Evolutionary conservation across 148 eudicot species (phyloP).

Genomic region (Salicornia ramosissima): DNA sequence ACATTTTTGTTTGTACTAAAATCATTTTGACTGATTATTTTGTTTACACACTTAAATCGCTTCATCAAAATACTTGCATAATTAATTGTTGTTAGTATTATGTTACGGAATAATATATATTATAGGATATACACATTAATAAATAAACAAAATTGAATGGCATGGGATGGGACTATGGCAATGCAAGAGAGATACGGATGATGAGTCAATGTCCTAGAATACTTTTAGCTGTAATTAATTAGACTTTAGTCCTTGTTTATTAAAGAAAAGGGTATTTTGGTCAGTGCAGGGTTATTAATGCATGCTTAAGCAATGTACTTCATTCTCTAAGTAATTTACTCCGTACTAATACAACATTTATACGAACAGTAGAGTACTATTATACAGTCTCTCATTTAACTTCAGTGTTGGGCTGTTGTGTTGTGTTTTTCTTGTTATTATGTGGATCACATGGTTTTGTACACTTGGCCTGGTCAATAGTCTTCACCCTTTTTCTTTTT

Average conservation of each 20-base stretch:
- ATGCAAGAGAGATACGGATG: constrained; percentile 10
- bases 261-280: constrained; percentile 27
- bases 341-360: too few species aligned
- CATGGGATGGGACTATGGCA: neutral
- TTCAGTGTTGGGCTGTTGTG: too few species aligned
- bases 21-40: too few species aligned
- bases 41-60: too few species aligned
- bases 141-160: neutral
- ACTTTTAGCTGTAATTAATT: neutral
- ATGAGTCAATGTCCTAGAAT: constrained; percentile 19
- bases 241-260: neutral
- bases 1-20: too few species aligned
- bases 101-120: neutral
- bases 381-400: too few species aligned
- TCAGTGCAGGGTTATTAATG: constrained; percentile 1
- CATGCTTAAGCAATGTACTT: constrained; percentile 3
- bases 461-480: constrained; percentile 7
- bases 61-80: too few species aligned
- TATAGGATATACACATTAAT: neutral
- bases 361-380: too few species aligned
- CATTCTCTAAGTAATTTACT: too few species aligned
- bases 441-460: constrained; percentile 12
- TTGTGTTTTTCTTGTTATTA: too few species aligned
- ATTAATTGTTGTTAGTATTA: too few species aligned
- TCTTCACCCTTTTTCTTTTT: neutral